A percentile compares a stretch with the other conserved stretches of the same genome.
phyloP scores from a whole-genome alignment of 129 eudicot genomes.

The Chrysanthemum lavandulifolium region DNA sequence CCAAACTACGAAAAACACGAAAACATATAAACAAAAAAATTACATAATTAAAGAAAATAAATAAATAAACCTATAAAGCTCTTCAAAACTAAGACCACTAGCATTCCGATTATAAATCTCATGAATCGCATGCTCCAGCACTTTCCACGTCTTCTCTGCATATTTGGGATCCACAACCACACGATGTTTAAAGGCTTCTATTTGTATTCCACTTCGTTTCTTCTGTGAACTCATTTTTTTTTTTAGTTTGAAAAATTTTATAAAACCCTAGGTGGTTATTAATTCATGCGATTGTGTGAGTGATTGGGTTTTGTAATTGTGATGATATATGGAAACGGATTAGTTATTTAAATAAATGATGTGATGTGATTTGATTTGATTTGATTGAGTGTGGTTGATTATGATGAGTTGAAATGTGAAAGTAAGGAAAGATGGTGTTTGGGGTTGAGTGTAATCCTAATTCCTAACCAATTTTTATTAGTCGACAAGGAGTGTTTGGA shows the following conservation, averaged over 20 bases:
- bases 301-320: too few species aligned
- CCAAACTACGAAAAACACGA: neutral
- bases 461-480: too few species aligned
- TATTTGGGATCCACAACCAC: slow-evolving; percentile 55
- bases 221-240: slow-evolving; percentile 44
- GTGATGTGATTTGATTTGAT: too few species aligned
- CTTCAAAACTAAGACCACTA: slow-evolving; percentile 10
- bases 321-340: too few species aligned
- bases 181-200: slow-evolving; percentile 49
- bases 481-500: too few species aligned
- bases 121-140: neutral
- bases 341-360: too few species aligned
- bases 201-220: slow-evolving; percentile 43
- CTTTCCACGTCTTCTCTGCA: slow-evolving; percentile 37
- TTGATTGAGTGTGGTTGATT: too few species aligned
- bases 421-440: too few species aligned
- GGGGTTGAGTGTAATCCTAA: too few species aligned
- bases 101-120: slow-evolving; percentile 18
- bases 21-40: neutral
- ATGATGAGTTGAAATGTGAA: too few species aligned
- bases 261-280: neutral
- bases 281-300: too few species aligned
- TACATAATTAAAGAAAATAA: neutral
- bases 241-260: neutral
- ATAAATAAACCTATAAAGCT: slow-evolving; percentile 18